A percentile compares a stretch with the other conserved stretches of the same genome.
phyloP scores from a whole-genome alignment of 352 stramenopile species.

The Pythium aristosporum region DNA sequence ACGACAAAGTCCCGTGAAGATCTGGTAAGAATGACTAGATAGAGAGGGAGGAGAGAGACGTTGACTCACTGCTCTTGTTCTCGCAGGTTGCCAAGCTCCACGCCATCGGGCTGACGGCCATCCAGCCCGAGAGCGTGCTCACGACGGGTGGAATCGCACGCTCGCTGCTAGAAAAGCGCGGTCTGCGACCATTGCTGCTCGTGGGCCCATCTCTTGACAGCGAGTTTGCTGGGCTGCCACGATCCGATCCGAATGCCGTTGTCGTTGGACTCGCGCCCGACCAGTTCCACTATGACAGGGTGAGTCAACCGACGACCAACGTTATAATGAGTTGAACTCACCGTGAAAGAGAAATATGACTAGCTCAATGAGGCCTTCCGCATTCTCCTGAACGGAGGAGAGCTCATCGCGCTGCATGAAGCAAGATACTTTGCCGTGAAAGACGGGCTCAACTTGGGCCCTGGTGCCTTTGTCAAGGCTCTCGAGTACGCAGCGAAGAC shows the following conservation, averaged over 20 bases:
- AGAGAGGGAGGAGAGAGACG: too few species aligned
- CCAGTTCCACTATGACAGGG: constrained; percentile 60
- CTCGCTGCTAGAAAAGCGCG: constrained; percentile 33
- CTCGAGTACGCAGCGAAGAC: constrained; percentile 48
- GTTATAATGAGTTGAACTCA: not conserved
- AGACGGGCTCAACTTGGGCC: constrained; percentile 47
- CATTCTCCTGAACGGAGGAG: constrained; percentile 45
- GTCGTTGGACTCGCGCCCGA: constrained; percentile 50
- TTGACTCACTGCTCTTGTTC: not conserved
- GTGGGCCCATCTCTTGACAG: constrained; percentile 41
- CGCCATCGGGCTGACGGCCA: constrained; percentile 38
- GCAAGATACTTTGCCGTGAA: constrained; percentile 50
- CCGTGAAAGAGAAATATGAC: not conserved
- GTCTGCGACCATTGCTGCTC: constrained; percentile 46
- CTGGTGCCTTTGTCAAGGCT: constrained; percentile 52
- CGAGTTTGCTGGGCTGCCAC: constrained; percentile 44
- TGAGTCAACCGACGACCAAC: constrained; percentile 4
- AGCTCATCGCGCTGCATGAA: constrained; percentile 55
- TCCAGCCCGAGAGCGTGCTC: constrained; percentile 42
- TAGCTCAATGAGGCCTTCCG: constrained; percentile 61
- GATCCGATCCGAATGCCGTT: constrained; percentile 50
- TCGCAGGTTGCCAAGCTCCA: constrained; percentile 45
- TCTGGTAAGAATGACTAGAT: constrained; percentile 26
- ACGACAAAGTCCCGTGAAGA: constrained; percentile 54
- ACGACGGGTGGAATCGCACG: constrained; percentile 47